A percentile compares a stretch with the other conserved stretches of the same genome.
Evolutionary conservation across 352 stramenopile species (phyloP).

Genomic region (Pythium brachiatum): DNA sequence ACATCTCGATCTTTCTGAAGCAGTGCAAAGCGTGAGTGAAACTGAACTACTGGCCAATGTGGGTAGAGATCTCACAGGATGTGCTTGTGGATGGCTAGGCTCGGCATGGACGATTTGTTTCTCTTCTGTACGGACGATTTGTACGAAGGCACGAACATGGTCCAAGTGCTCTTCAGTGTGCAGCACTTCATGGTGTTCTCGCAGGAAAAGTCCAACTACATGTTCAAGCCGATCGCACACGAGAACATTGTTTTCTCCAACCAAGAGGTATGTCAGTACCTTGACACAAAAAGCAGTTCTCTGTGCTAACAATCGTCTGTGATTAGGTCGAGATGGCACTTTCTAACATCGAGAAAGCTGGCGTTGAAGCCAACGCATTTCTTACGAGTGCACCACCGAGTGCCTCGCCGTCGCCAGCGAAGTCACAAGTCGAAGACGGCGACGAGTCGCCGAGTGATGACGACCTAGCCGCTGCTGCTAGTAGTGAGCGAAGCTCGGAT

Average conservation of each 20-base stretch:
- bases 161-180: constrained; percentile 75
- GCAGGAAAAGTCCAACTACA: constrained; percentile 37
- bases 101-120: constrained; percentile 82
- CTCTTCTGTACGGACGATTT: constrained; percentile 84
- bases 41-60: background rate
- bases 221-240: constrained; percentile 42
- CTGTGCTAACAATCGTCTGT: background rate
- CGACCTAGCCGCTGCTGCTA: background rate
- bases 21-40: constrained; percentile 72
- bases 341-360: constrained; percentile 63
- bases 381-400: constrained; percentile 24
- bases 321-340: constrained; percentile 62
- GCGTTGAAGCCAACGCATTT: constrained; percentile 48
- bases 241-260: constrained; percentile 58
- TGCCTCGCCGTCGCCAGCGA: constrained; percentile 13
- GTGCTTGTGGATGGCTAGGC: constrained; percentile 24
- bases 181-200: constrained; percentile 78
- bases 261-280: constrained; percentile 44
- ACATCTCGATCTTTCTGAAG: constrained; percentile 80
- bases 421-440: constrained; percentile 4
- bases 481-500: constrained; percentile 5
- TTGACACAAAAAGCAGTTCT: background rate
- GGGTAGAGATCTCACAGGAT: background rate
- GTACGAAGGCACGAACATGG: constrained; percentile 85
- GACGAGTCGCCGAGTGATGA: constrained; percentile 2